Percentiles rank a stretch among this genome's conserved stretches.
Evolutionary conservation across 768 basidiomycete genomes (phyloP).

Genomic region (Russula vinacea): DNA sequence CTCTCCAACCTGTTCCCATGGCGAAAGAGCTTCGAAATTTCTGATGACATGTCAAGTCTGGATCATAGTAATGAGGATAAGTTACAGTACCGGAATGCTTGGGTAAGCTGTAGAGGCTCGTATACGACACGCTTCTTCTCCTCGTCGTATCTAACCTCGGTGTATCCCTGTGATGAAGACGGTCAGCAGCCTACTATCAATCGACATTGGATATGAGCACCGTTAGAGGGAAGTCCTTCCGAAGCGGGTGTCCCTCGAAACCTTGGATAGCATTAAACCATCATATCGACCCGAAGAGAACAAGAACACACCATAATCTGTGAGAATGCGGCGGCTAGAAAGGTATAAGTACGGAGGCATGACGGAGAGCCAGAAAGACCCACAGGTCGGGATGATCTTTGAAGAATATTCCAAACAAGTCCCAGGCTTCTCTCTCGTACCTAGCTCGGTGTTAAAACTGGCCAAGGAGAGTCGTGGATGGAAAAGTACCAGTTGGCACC

Average conservation of each 20-base stretch:
- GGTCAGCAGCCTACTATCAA: constrained; percentile 8
- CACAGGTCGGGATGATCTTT: constrained; percentile 93
- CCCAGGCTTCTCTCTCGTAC: constrained; percentile 99
- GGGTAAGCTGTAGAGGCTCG: constrained; percentile 95
- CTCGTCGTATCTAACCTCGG: constrained; percentile 96
- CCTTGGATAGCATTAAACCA: constrained; percentile 44
- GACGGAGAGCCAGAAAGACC: constrained; percentile 36
- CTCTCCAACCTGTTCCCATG: constrained; percentile 92
- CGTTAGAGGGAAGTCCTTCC: constrained; percentile 98
- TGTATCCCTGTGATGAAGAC: constrained; percentile 72
- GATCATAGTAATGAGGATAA: not conserved
- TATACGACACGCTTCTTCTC: constrained; percentile 96
- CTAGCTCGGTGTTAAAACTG: constrained; percentile 38
- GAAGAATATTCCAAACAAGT: constrained; percentile 97
- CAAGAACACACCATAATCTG: constrained; percentile 77
- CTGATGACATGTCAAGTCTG: constrained; percentile 41
- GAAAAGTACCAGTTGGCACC: constrained; percentile 87
- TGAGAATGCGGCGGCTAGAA: constrained; percentile 86
- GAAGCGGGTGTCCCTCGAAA: constrained; percentile 94
- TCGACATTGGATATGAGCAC: constrained; percentile 44
- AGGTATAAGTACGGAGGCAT: constrained; percentile 27
- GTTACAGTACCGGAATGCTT: constrained; percentile 85
- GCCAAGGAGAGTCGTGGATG: not conserved
- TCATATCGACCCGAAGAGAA: constrained; percentile 6
- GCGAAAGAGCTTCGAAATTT: constrained; percentile 89